Base-by-base conservation (phyloP, 2,329 filamentous ascomycete species). In the Zymoseptoria brevis region DNA sequence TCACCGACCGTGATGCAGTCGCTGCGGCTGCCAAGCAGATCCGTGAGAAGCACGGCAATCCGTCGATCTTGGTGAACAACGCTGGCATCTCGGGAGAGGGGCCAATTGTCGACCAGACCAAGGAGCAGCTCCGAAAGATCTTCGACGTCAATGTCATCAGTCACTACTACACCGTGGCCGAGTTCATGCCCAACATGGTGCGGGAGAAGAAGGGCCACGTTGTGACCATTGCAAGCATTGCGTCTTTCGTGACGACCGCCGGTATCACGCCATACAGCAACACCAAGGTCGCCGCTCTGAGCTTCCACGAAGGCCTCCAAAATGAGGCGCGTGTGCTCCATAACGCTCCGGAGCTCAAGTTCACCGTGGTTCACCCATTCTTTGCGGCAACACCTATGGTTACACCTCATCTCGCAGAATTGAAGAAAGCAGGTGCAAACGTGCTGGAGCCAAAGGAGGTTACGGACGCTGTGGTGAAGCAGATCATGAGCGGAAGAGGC, bases 141-240 rank as follows among this genome's bases (percentile, higher is more conserved):
- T 81, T 82, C 63, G 77, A 79, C 58, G 78, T 82, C 57, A 83
- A 83, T 69, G 73, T 77, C 8, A 72, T 83, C 53, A 73, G 76
- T 19, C 79, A 82, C 66, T 82, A 77, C 69, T 75, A 76, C 59
- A 79, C 75, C 58, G 75, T 80, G 8, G 75, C 77, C 55, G 79
- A 80, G 62, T 82, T 83, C 69, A 64, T 83, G 30, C 81, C 80
- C 0, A 71, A 72, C 54, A 83, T 83, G 80, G 66, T 81, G 21
- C 65, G 67, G 51, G 70, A 72, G 19, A 78, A 81, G 63, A 80
- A 81, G 63, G 83, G 82, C 2, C 82, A 84, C 61, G 73, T 85
- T 29, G 74, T 85, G 9, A 82, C 80, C 0, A 75, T 85, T 13
- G 81, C 82, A 2, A 81, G 78, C 59, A 74, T 79, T 66, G 80